Conservation (phyloP, 768 basidiomycete genomes). For the Lactifluus volemus region DNA sequence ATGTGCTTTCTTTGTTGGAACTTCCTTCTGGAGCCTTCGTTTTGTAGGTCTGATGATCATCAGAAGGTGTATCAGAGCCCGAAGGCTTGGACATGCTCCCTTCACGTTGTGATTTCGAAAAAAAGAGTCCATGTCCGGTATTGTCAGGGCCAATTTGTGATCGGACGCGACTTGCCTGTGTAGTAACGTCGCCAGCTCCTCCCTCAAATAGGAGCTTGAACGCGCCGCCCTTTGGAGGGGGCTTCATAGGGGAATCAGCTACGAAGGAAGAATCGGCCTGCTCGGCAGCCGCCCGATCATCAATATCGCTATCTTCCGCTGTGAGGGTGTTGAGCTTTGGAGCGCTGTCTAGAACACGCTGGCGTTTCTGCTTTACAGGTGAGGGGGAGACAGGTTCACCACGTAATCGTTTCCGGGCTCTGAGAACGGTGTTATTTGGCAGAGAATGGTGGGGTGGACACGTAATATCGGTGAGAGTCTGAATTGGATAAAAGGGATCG, state of each 20-base stretch:
- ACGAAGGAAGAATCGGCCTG: slow-evolving; percentile 43
- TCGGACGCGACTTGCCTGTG: slow-evolving; percentile 8
- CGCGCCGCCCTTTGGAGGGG: slow-evolving; percentile 42
- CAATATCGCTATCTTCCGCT: slow-evolving; percentile 26
- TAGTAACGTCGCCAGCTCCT: slow-evolving; percentile 24
- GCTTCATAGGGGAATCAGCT: slow-evolving; percentile 65
- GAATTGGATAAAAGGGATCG: slow-evolving; percentile 35
- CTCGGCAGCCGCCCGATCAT: slow-evolving; percentile 28
- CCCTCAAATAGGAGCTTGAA: slow-evolving; percentile 66
- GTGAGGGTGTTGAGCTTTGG: slow-evolving; percentile 26
- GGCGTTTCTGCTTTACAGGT: slow-evolving; percentile 67
- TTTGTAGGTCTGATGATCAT: slow-evolving; percentile 15
- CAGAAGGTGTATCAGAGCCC: slow-evolving; percentile 10
- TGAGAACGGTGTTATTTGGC: slow-evolving; percentile 39
- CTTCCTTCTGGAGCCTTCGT: slow-evolving; percentile 12
- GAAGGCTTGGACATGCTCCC: slow-evolving; percentile 17
- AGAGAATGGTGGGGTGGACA: slow-evolving; percentile 9
- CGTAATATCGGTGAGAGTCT: slow-evolving; percentile 17
- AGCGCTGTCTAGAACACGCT: slow-evolving; percentile 40
- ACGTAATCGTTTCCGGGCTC: slow-evolving; percentile 72
- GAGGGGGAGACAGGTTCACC: slow-evolving; percentile 81
- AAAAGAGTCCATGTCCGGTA: slow-evolving; percentile 5
- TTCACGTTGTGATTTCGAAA: slow-evolving; percentile 18
- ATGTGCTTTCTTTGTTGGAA: not conserved
- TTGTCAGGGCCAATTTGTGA: slow-evolving; percentile 12